Percentiles rank a stretch among this genome's conserved stretches.
phyloP scores from a whole-genome alignment of 1,284 basidiomycete genomes.

The Tylopilus orsonianus region DNA sequence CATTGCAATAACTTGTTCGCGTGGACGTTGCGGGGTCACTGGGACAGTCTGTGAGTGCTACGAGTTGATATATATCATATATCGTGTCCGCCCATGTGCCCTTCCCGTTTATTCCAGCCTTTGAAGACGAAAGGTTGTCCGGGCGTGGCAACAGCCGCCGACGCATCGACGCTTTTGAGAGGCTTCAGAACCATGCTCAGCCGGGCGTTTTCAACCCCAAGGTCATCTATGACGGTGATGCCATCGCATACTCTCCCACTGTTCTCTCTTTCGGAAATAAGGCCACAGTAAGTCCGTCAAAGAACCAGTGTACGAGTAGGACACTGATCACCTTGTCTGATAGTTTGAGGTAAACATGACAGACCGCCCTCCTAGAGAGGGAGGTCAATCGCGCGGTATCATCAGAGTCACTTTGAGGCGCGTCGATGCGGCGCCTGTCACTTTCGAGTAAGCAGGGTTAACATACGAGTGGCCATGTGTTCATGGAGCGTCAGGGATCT shows the following conservation, averaged over 20 bases:
- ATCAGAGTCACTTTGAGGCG: conserved; percentile 21
- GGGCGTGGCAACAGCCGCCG: conserved; percentile 9
- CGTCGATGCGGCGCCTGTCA: conserved; percentile 30
- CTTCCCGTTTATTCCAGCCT: conserved; percentile 11
- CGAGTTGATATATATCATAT: conserved; percentile 1
- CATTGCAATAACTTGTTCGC: conserved; percentile 5
- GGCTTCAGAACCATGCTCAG: conserved; percentile 33
- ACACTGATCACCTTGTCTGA: background rate
- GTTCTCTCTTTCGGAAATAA: conserved; percentile 30
- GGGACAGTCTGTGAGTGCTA: conserved; percentile 28
- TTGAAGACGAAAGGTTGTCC: conserved; percentile 14
- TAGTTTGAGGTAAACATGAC: conserved; percentile 35
- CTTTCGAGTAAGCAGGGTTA: conserved; percentile 23
- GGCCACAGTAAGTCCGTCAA: conserved; percentile 14
- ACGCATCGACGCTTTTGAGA: conserved; percentile 35
- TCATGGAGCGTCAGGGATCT: conserved; percentile 26
- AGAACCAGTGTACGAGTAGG: background rate
- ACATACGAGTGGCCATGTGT: background rate
- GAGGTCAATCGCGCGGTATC: conserved; percentile 21
- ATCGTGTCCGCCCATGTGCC: conserved; percentile 7
- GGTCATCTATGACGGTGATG: conserved; percentile 40
- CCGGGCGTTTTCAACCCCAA: conserved; percentile 32
- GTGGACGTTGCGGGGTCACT: background rate
- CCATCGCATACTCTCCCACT: conserved; percentile 37
- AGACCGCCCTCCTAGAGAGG: conserved; percentile 23